Evolutionary conservation across 306 rosid genomes (phyloP).

Genomic region (Citrullus mucosospermus): DNA sequence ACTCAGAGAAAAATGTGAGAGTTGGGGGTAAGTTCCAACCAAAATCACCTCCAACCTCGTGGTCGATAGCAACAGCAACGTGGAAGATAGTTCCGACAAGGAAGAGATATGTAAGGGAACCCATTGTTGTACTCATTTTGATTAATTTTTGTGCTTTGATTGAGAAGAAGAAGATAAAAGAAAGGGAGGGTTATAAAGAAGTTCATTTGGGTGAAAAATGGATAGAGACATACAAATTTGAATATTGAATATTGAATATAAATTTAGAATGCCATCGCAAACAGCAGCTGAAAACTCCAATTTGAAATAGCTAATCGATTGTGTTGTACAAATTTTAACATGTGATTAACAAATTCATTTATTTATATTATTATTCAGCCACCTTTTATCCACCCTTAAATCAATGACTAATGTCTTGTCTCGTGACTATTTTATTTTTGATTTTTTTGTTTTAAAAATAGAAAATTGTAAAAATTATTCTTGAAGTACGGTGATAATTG

Average conservation of each 20-base stretch:
- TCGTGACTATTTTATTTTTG: no score
- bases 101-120: background rate
- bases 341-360: no score
- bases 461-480: no score
- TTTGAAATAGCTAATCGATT: background rate
- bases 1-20: background rate
- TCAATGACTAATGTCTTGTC: no score
- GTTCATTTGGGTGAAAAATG: background rate
- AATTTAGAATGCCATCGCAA: background rate
- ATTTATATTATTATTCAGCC: no score
- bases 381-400: no score
- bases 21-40: slow-evolving; percentile 3
- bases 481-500: no score
- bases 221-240: background rate
- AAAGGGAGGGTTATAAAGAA: background rate
- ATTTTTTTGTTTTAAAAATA: no score
- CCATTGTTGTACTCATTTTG: background rate
- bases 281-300: background rate
- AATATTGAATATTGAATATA: background rate
- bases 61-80: background rate
- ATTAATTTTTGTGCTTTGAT: background rate
- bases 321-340: no score
- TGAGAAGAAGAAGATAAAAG: background rate
- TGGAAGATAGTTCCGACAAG: background rate
- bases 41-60: background rate